phyloP scores from a whole-genome alignment of 164 flowering plant genomes.

The Piper longum region DNA sequence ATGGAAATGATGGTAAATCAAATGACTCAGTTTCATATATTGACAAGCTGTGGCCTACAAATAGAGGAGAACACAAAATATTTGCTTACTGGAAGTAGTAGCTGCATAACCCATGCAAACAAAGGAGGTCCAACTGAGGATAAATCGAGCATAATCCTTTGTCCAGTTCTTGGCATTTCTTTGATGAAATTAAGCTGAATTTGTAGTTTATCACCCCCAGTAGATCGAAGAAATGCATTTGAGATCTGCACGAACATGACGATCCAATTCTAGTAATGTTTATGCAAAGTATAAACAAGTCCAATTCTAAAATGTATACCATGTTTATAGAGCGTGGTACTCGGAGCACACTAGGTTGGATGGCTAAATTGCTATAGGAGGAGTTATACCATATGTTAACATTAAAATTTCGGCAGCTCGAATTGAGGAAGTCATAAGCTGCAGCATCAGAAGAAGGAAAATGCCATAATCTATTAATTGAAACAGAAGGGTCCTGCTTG shows the following conservation, averaged over 20 bases:
- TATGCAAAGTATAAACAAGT: background rate
- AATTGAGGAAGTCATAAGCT: slow-evolving; percentile 84
- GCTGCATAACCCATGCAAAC: slow-evolving; percentile 72
- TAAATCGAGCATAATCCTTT: slow-evolving; percentile 37
- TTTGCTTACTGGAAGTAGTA: slow-evolving; percentile 64
- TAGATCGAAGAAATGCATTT: slow-evolving; percentile 66
- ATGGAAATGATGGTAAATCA: too few species aligned
- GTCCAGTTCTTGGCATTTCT: slow-evolving; percentile 82
- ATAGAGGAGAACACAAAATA: too few species aligned
- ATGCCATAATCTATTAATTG: too few species aligned
- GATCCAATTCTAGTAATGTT: background rate
- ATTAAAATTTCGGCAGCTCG: slow-evolving; percentile 45
- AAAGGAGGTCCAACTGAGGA: slow-evolving; percentile 80
- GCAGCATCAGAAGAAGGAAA: slow-evolving; percentile 13
- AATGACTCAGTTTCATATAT: too few species aligned
- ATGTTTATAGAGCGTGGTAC: slow-evolving; percentile 71
- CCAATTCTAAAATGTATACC: slow-evolving; percentile 26
- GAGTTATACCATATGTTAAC: slow-evolving; percentile 85
- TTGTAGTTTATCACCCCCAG: slow-evolving; percentile 38
- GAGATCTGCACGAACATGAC: slow-evolving; percentile 37
- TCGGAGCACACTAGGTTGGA: slow-evolving; percentile 26
- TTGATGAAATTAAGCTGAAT: slow-evolving; percentile 65
- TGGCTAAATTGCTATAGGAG: slow-evolving; percentile 42
- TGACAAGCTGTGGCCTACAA: too few species aligned
- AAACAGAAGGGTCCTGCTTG: slow-evolving; percentile 1